Conservation (phyloP, 1,284 basidiomycete genomes). For the Papiliotrema fonsecae region DNA sequence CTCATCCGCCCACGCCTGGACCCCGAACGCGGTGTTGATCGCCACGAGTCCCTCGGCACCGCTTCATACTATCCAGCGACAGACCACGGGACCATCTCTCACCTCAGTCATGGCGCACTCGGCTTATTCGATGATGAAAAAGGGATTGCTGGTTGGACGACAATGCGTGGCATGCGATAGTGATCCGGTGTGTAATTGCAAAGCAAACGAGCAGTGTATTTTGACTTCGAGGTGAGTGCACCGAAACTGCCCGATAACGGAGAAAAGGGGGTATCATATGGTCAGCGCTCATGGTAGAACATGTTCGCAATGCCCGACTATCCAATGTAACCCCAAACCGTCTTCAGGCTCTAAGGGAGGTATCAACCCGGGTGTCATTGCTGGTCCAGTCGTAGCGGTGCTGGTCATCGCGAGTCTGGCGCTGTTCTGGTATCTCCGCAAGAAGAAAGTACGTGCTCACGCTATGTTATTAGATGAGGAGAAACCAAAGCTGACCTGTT, state of each 20-base stretch:
- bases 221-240: constrained; percentile 36
- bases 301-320: constrained; percentile 39
- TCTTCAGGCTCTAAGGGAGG: constrained; percentile 12
- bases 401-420: constrained; percentile 40
- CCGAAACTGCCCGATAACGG: neutral
- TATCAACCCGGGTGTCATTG: constrained; percentile 46
- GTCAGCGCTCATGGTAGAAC: too few relatives aligned
- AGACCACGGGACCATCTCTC: too few relatives aligned
- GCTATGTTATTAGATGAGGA: neutral
- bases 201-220: constrained; percentile 34
- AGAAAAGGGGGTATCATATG: too few relatives aligned
- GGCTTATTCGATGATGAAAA: too few relatives aligned
- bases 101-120: too few relatives aligned
- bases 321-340: constrained; percentile 33
- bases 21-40: too few relatives aligned
- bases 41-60: too few relatives aligned
- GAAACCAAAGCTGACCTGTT: constrained; percentile 5
- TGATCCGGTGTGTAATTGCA: constrained; percentile 37
- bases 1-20: too few relatives aligned
- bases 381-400: constrained; percentile 45
- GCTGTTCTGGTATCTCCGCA: constrained; percentile 45
- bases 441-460: constrained; percentile 37
- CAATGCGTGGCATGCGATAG: constrained; percentile 34
- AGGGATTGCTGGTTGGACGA: too few relatives aligned
- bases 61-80: too few relatives aligned